Evolutionary conservation across 306 rosid species (phyloP), one percentile per base, ranked within the genome.

Genomic region (Trichosanthes truncata): DNA sequence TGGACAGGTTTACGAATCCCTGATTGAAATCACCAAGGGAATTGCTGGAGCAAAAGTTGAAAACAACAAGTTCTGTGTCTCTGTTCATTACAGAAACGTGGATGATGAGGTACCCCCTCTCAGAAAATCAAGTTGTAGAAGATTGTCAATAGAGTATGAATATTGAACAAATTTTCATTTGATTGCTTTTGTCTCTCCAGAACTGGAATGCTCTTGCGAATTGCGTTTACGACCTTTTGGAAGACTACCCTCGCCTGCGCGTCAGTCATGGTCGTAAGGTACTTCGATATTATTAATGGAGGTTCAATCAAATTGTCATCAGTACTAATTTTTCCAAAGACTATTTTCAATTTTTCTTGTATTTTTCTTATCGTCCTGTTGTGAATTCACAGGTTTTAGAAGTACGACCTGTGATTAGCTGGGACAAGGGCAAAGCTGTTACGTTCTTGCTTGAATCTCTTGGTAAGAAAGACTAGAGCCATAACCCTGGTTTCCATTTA

Each of bases 391-490:
- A 96, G 99, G 99, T 96, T 88, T 88, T 96, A 84, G 99, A 96
- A 89, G 94, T 96, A 29, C 91, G 99, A 15, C 99, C 99, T 4
- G 88, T 80, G 83, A 91, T 96, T 80, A 68, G 88, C 87, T 96
- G 99, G 99, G 93, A 96, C 85, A 96, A 96, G 83, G 99, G 99
- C 67, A 96, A 91, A 83, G 99, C 99, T 17, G 98, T 96, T 74
- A 89, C 91, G 3, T 96, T 96, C 87, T 88, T 96, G 74, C 99
- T 96, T 0, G 92, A 96, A 81, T 91, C 99, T 59, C 97, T 96
- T 78, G 98, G 99, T 93, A 86, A 89, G 84, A 76, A n/a, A 56
- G n/a, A 35, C 61, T 68, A 8, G 33, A 10, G 17, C 45, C 17
- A 7, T 26, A 8, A 12, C 53, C 2, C 2, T 29, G 9, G 10